These are phyloP conservation scores for Tilletia caries DNA, from an alignment of 1,284 basidiomycete species.

Conservation along the genomic window DNA sequence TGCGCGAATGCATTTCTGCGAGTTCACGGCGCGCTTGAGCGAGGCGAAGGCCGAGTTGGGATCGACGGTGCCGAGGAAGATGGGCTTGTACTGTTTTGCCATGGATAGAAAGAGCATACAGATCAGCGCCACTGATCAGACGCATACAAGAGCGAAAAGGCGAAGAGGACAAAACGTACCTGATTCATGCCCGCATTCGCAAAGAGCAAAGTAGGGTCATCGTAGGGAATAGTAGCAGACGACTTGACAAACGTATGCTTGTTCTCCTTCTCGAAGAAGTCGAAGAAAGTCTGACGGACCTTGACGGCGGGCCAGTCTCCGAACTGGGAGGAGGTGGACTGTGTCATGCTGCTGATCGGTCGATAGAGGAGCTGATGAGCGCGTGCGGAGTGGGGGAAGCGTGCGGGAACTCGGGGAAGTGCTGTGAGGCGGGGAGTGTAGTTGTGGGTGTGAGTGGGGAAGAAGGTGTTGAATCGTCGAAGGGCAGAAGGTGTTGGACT, in stretches of 20 bases:
- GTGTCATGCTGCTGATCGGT: constrained; percentile 15
- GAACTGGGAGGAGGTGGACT: constrained; percentile 48
- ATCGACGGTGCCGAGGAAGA: constrained; percentile 94
- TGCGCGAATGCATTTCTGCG: constrained; percentile 94
- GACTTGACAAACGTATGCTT: constrained; percentile 90
- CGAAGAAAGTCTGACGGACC: constrained; percentile 71
- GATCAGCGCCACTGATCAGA: neutral
- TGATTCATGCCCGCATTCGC: constrained; percentile 72
- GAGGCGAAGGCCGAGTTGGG: constrained; percentile 82
- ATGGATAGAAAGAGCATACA: neutral
- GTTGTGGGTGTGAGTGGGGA: neutral
- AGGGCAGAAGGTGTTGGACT: neutral
- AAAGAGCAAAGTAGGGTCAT: constrained; percentile 83
- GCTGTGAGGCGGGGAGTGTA: neutral
- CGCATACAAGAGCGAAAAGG: too few species aligned
- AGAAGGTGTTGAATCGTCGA: neutral
- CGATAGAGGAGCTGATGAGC: neutral
- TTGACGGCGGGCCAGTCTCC: constrained; percentile 67
- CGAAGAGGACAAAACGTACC: constrained; percentile 7
- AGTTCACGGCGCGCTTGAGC: constrained; percentile 88
- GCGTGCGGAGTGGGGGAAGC: neutral
- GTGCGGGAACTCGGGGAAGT: neutral
- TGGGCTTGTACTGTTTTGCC: constrained; percentile 84
- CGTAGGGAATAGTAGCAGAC: constrained; percentile 89
- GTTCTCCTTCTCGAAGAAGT: constrained; percentile 70